Conservation (phyloP, 345 rosid species). For the Mangifera indica region DNA sequence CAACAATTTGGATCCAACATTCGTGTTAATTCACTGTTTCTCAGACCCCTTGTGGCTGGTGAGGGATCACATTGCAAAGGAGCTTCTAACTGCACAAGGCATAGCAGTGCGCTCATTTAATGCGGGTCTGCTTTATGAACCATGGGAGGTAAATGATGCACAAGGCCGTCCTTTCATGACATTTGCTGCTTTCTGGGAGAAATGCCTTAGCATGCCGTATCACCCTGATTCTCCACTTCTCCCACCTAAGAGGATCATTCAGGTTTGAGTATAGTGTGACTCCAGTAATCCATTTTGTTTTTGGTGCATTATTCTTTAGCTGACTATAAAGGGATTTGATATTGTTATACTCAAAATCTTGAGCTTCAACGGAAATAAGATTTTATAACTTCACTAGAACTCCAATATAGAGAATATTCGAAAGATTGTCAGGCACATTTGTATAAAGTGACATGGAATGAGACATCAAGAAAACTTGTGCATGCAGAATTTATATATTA, state of each 20-base stretch:
- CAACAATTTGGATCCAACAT: background rate
- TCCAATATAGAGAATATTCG: background rate
- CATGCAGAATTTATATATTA: background rate
- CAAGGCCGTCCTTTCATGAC: constrained; percentile 74
- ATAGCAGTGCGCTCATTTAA: constrained; percentile 76
- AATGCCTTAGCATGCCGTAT: constrained; percentile 93
- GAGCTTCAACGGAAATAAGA: background rate
- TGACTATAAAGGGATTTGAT: background rate
- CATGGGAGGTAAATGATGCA: constrained; percentile 90
- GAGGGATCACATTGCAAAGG: constrained; percentile 93
- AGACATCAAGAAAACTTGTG: background rate
- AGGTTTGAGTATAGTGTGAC: constrained; percentile 43
- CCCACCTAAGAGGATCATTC: constrained; percentile 90
- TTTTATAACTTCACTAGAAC: constrained; percentile 1
- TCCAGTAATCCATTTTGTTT: background rate
- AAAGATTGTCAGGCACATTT: background rate
- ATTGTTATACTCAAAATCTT: background rate
- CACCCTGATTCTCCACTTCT: constrained; percentile 98
- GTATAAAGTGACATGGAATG: background rate
- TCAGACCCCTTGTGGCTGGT: constrained; percentile 91
- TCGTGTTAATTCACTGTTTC: constrained; percentile 29
- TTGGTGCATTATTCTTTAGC: background rate
- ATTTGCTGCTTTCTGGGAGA: constrained; percentile 85
- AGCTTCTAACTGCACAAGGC: constrained; percentile 67
- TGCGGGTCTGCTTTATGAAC: constrained; percentile 96